Conservation (phyloP, 169 alveolate species). For the Plasmodium gallinaceum region DNA sequence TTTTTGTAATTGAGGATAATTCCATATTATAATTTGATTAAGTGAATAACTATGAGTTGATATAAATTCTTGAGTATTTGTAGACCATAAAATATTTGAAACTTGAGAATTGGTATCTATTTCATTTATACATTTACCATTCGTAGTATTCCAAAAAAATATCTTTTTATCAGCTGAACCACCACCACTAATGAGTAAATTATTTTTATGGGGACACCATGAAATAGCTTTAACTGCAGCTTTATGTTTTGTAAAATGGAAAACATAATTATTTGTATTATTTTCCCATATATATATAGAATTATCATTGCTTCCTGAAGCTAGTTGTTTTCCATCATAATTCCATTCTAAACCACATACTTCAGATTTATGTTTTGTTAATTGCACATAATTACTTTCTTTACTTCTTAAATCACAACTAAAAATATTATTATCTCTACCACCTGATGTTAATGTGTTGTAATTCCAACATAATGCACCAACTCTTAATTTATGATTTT, state of each 20-base stretch:
- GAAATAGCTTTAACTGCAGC: constrained; percentile 97
- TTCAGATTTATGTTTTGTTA: constrained; percentile 91
- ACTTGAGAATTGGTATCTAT: constrained; percentile 95
- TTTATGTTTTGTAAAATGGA: constrained; percentile 87
- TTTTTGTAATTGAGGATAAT: constrained; percentile 92
- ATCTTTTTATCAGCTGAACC: constrained; percentile 98
- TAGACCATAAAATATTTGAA: constrained; percentile 95
- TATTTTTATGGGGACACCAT: constrained; percentile 97
- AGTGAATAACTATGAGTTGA: constrained; percentile 97
- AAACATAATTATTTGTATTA: constrained; percentile 85
- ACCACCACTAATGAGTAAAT: constrained; percentile 96
- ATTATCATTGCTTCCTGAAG: constrained; percentile 97
- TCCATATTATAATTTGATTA: constrained; percentile 95
- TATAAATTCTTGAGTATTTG: constrained; percentile 93
- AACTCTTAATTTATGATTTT: constrained; percentile 93
- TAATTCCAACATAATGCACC: constrained; percentile 92
- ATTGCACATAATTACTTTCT: constrained; percentile 79
- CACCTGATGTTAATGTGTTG: constrained; percentile 90
- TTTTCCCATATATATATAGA: constrained; percentile 93
- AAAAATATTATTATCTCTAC: constrained; percentile 90
- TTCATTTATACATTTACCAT: constrained; percentile 87
- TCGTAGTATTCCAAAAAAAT: constrained; percentile 95
- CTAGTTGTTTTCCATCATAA: constrained; percentile 91
- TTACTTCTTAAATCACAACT: constrained; percentile 89
- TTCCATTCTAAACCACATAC: constrained; percentile 94